Evolutionary conservation across 1,139 yeast species (phyloP).

Genomic region (Kodamaea sp.): DNA sequence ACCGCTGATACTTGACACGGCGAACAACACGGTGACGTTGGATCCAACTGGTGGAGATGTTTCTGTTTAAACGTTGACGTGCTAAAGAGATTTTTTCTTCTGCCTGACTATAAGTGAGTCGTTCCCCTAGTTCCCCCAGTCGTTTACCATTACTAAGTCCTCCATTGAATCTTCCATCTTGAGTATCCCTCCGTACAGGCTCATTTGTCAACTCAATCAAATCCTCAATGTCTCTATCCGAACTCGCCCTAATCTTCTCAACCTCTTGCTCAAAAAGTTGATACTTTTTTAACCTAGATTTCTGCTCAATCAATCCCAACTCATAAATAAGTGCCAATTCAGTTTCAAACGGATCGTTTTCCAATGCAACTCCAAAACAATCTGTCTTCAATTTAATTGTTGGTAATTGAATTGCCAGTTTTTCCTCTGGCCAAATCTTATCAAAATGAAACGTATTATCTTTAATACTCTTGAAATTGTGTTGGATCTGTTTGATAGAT

Average conservation of each 20-base stretch:
- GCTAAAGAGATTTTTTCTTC: conserved; percentile 33
- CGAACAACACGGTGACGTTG: conserved; percentile 29
- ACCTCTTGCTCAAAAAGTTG: conserved; percentile 28
- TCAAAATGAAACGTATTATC: conserved; percentile 36
- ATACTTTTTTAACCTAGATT: conserved; percentile 27
- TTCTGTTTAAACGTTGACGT: conserved; percentile 31
- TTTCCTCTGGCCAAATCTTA: conserved; percentile 32
- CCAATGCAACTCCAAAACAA: conserved; percentile 35
- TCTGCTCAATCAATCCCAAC: conserved; percentile 38
- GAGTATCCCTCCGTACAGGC: not conserved
- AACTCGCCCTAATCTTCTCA: conserved; percentile 11
- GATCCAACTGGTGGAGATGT: conserved; percentile 74
- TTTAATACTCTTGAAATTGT: conserved; percentile 45
- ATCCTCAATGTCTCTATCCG: conserved; percentile 15
- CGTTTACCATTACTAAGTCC: no score
- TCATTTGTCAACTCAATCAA: conserved; percentile 11
- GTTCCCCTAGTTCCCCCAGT: not conserved
- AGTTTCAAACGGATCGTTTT: conserved; percentile 43
- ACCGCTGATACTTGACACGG: conserved; percentile 21
- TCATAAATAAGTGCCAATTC: conserved; percentile 39
- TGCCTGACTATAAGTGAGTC: conserved; percentile 23
- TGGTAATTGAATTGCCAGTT: conserved; percentile 30
- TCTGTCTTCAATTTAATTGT: conserved; percentile 28
- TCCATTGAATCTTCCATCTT: no score
- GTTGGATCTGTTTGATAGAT: conserved; percentile 51